Base-by-base conservation (phyloP, 345 rosid species). In the Turnera subulata region DNA sequence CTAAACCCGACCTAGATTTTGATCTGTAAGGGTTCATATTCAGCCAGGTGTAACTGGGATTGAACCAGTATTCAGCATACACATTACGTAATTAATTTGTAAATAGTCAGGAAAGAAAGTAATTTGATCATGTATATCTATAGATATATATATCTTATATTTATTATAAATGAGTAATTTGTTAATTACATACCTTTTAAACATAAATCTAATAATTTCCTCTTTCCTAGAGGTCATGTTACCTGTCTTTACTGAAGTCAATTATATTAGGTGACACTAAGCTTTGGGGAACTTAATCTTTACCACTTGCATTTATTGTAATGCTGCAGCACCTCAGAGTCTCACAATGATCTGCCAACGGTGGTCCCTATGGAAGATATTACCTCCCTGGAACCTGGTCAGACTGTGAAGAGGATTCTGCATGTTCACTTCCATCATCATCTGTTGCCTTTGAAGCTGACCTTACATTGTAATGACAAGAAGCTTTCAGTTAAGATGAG, bases 381-480 rank as follows among this genome's bases (percentile, higher is more conserved):
- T 20, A 40, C 72, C 63, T 76, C 77, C 63, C 75, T 92, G 59
- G 86, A 80, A 68, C 89, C 93, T 46, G 87, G 81, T 55, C 78
- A 89, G 66, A 76, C 55, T 14, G 47, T 40, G 52, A 80, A 71
- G 63, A 80, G 86, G 62, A 84, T 55, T 63, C 74, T 92, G 56
- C 83, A 89, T 50, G 98, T 89, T 74, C 79, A 69, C 51, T 92
- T 92, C 75, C 97, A 73, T 66, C 98, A 92, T 75, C 98, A 89
- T 72, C 74, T 89, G 37, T 72, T 92, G 80, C 96, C 99, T 62
- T 65, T 82, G 78, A 92, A 75, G 77, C 72, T 92, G 65, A 65
- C 71, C 49, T 73, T 92, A 50, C 66, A 68, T 56, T 78, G 69
- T 47, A 67, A 77, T 68, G 86, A 68, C 50, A 84, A 77, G 77